These are phyloP conservation scores for Ploettnerulaceae sp. DNA, from an alignment of 2,329 filamentous ascomycete species.

Conservation along the genomic window DNA sequence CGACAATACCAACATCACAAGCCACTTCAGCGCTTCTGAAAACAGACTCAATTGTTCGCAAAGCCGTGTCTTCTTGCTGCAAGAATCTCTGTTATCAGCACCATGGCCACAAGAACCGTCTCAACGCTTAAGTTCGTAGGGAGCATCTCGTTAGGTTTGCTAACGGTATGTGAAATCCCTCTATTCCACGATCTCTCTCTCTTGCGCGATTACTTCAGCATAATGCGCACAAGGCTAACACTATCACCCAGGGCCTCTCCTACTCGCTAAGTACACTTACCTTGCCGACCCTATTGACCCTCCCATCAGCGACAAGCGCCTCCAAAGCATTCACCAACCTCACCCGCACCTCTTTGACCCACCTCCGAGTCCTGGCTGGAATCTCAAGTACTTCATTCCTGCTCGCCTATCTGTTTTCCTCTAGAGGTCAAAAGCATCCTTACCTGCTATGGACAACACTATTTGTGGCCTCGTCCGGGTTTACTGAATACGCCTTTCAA, in stretches of 20 bases:
- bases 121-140: conserved; percentile 88
- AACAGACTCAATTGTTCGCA: conserved; percentile 23
- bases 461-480: conserved; percentile 50
- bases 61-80: background rate
- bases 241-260: conserved; percentile 66
- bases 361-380: conserved; percentile 62
- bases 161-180: conserved; percentile 59
- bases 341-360: conserved; percentile 55
- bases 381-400: conserved; percentile 68
- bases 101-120: conserved; percentile 64
- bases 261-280: conserved; percentile 76
- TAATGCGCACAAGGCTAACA: conserved; percentile 1
- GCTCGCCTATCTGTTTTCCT: conserved; percentile 73
- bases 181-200: conserved; percentile 3
- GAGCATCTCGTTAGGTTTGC: conserved; percentile 78
- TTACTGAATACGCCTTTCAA: conserved; percentile 36
- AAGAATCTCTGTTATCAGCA: background rate
- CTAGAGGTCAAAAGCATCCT: conserved; percentile 71
- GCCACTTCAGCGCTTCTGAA: background rate
- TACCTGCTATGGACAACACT: conserved; percentile 84
- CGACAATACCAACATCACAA: background rate
- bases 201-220: background rate
- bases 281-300: conserved; percentile 73
- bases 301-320: conserved; percentile 70
- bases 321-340: conserved; percentile 67